Conservation (phyloP, 371 early-diverging fungal species). For the Rhizopus sp. region DNA sequence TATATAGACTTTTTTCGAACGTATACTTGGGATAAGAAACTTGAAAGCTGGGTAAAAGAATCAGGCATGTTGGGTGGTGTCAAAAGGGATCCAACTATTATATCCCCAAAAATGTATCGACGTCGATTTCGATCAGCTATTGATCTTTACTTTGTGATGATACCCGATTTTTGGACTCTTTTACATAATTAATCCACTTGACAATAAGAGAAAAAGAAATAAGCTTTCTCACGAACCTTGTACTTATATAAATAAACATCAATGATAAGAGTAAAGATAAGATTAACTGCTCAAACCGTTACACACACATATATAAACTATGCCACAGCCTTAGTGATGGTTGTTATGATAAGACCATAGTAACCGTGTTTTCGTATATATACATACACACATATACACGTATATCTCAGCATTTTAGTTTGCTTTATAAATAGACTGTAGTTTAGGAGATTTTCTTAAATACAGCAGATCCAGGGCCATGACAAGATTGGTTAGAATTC, state of each 20-base stretch:
- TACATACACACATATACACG: not conserved
- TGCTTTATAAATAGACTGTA: not conserved
- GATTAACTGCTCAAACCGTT: too few species aligned
- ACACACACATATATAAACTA: too few species aligned
- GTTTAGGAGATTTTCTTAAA: too few species aligned
- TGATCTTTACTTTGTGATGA: constrained; percentile 82
- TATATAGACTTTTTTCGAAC: constrained; percentile 89
- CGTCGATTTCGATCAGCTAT: constrained; percentile 91
- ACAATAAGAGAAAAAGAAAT: constrained; percentile 23
- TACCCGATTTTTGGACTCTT: constrained; percentile 65
- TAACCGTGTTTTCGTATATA: too few species aligned
- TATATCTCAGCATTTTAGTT: not conserved
- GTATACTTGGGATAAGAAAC: constrained; percentile 95
- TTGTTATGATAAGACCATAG: too few species aligned
- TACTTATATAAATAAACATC: not conserved
- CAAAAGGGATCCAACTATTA: constrained; percentile 90
- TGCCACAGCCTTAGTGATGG: too few species aligned
- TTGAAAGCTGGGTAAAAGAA: constrained; percentile 96
- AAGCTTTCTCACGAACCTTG: not conserved
- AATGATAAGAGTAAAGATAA: not conserved
- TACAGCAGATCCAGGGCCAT: not conserved
- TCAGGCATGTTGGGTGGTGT: constrained; percentile 83
- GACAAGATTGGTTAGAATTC: not conserved
- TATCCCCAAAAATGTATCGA: constrained; percentile 92
- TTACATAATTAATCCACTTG: constrained; percentile 16